Base-by-base conservation (phyloP, 106 monocot genomes). In the Allium cepa region DNA sequence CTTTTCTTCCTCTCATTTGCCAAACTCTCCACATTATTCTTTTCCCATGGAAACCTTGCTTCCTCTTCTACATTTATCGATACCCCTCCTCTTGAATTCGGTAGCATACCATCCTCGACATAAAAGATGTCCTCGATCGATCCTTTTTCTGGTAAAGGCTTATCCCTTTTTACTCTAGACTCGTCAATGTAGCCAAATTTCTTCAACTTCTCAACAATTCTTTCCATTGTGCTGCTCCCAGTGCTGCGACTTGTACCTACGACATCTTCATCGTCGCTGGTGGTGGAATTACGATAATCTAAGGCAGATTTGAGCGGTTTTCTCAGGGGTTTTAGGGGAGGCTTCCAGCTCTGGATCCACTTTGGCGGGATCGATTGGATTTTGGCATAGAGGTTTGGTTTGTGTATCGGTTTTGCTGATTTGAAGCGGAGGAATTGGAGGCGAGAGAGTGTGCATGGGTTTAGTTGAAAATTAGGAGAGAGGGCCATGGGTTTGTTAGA, bases 71-170 rank as follows among this genome's bases (percentile, higher is more conserved):
- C 45, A 55, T 80, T 76, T 62, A 69, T 68, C 17, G 72, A 70
- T 46, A 91, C 26, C 11, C 88, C 94, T 10, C 91, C 88, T 76
- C 81, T 78, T 3, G 81, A 22, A 66, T 90, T 73, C 5, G 94
- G 94, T 22, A 94, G 48, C 53, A 79, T 69, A n/a, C 90, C 90
- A 63, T 90, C 94, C 46, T 94, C 94, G 3, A 73, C 68, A n/a
- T 87, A 90, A 62, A 94, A 94, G 15, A 90, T 79, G 64, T 94
- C 95, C 69, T 91, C 95, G 47, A 95, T 88, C 1, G 91, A 88
- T 0, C 91, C 92, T 76, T 74, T 83, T 55, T 88, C 81, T 11
- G 86, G 91, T 17, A 79, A 66, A 71, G 71, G 61, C 5, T 14
- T 18, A 48, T 75, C 77, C 66, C 57, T 69, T 47, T 45, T 50